Percentiles rank a stretch among this genome's conserved stretches.
phyloP scores from a whole-genome alignment of 192 early-diverging fungal species.

The Geranomyces variabilis region DNA sequence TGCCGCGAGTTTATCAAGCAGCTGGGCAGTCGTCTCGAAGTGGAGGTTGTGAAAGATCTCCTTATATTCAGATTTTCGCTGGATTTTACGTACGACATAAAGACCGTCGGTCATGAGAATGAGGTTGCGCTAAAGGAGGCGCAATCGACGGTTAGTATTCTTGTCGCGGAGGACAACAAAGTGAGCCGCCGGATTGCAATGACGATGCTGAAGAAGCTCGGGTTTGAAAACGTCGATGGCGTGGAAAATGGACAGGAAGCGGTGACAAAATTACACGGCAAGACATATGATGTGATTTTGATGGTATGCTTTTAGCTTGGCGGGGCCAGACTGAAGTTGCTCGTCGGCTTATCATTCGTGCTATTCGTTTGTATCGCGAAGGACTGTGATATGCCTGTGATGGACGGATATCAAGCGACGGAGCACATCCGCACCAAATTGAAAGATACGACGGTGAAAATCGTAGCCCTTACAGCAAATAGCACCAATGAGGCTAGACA shows the following conservation, averaged over 20 bases:
- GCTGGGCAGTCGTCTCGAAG: constrained; percentile 10
- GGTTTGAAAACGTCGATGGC: constrained; percentile 8
- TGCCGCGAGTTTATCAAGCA: constrained; percentile 19
- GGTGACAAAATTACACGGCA: neutral
- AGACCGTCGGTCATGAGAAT: neutral
- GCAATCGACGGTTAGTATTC: constrained; percentile 7
- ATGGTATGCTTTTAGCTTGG: constrained; percentile 29
- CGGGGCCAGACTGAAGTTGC: too few relatives aligned
- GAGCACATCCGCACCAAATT: neutral
- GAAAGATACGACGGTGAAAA: neutral
- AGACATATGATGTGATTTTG: constrained; percentile 23
- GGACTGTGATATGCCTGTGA: neutral
- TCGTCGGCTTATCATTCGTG: too few relatives aligned
- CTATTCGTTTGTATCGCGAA: too few relatives aligned
- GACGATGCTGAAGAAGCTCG: constrained; percentile 24
- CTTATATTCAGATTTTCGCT: constrained; percentile 9
- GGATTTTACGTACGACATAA: constrained; percentile 8
- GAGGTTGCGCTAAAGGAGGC: too few relatives aligned
- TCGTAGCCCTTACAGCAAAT: neutral
- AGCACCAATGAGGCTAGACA: neutral
- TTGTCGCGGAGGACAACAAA: constrained; percentile 29
- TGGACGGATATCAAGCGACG: neutral
- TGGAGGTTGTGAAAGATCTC: neutral
- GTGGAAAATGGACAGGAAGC: constrained; percentile 23
- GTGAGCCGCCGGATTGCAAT: constrained; percentile 20